Evolutionary conservation across 176 grass and related monocot species (phyloP).

Genomic region (Panicum miliaceum): DNA sequence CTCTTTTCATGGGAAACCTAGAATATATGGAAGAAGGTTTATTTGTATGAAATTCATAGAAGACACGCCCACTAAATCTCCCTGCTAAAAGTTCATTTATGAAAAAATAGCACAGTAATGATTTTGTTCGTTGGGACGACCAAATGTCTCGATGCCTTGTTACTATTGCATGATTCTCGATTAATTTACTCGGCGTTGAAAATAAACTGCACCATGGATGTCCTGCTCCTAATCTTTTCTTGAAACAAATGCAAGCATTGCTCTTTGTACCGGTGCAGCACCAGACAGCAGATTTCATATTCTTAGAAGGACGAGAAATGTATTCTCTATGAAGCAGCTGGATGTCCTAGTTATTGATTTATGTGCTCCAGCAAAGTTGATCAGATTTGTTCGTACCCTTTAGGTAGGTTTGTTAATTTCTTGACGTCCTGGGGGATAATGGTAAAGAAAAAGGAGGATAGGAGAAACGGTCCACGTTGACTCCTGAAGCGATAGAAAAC

Average conservation of each 20-base stretch:
- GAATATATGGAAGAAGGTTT: neutral
- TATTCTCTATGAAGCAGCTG: neutral
- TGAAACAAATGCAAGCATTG: neutral
- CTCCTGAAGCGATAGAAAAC: neutral
- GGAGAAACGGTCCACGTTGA: neutral
- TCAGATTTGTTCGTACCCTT: neutral
- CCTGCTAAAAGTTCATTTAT: neutral
- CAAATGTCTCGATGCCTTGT: neutral
- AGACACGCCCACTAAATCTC: neutral
- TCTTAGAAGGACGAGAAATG: neutral
- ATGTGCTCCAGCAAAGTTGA: neutral
- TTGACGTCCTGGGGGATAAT: neutral
- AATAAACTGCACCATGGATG: neutral
- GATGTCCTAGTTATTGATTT: neutral
- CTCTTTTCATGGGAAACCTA: neutral
- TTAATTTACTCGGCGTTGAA: neutral
- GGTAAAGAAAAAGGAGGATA: neutral
- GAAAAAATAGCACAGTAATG: neutral
- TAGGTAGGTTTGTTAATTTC: neutral
- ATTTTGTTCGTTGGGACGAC: neutral
- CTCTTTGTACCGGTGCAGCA: neutral
- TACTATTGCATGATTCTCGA: neutral
- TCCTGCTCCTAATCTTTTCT: neutral
- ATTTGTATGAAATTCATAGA: neutral
- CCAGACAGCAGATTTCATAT: neutral